Conservation (phyloP, 495 filamentous ascomycete genomes). For the Corynascus novoguineensis region DNA sequence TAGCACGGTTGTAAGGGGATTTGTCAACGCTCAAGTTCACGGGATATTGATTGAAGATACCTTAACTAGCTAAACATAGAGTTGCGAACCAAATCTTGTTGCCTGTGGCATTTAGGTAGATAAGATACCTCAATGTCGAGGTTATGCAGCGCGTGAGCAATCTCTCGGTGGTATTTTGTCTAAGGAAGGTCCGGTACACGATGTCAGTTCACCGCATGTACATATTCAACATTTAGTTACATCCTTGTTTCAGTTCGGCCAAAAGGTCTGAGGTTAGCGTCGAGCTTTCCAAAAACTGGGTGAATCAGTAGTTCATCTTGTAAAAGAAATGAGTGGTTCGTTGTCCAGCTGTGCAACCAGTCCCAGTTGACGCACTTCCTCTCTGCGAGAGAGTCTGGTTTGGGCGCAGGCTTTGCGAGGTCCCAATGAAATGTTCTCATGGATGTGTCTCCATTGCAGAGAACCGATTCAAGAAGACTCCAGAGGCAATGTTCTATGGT, state of each 20-base stretch:
- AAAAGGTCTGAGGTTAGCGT: slow-evolving; percentile 7
- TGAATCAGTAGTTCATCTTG: slow-evolving; percentile 7
- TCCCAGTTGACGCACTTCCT: slow-evolving; percentile 16
- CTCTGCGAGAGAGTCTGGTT: slow-evolving; percentile 8
- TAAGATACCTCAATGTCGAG: too few species aligned
- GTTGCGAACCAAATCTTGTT: too few species aligned
- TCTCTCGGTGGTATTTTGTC: too few species aligned
- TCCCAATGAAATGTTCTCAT: slow-evolving; percentile 18
- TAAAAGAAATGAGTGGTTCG: slow-evolving; percentile 10
- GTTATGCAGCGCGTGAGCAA: too few species aligned
- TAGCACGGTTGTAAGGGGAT: too few species aligned
- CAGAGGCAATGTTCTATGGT: slow-evolving; percentile 10
- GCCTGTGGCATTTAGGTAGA: too few species aligned
- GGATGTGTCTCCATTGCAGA: slow-evolving; percentile 14
- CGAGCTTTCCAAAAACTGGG: slow-evolving; percentile 7
- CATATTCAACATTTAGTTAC: too few species aligned
- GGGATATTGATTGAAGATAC: too few species aligned
- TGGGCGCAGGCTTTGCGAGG: slow-evolving; percentile 1
- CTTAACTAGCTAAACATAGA: too few species aligned
- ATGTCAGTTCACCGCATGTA: too few species aligned
- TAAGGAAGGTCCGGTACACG: too few species aligned
- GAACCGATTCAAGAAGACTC: slow-evolving; percentile 14
- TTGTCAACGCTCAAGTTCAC: too few species aligned
- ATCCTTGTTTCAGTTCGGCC: neutral
- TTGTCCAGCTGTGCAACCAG: slow-evolving; percentile 12